These are phyloP conservation scores for Yarrowia sp. DNA, from an alignment of 805 yeast species.

Conservation along the genomic window DNA sequence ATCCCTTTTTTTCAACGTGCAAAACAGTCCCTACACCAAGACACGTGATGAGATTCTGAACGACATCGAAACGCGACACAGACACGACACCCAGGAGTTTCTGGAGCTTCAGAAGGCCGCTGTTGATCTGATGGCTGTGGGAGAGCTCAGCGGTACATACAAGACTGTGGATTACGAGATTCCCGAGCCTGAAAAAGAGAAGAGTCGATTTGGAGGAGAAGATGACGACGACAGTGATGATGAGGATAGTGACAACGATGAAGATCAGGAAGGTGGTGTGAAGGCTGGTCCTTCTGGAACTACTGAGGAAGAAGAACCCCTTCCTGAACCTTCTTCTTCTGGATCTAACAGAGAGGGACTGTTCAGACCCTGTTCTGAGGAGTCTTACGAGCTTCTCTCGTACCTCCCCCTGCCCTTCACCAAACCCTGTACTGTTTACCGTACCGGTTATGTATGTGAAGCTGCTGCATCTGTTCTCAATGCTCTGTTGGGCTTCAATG, in stretches of 20 bases:
- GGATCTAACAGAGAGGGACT: neutral
- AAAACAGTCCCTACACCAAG: neutral
- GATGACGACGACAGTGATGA: constrained; percentile 3
- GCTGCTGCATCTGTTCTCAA: constrained; percentile 31
- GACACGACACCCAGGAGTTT: constrained; percentile 14
- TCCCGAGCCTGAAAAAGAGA: constrained; percentile 3
- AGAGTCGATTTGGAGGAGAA: neutral
- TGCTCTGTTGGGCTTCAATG: constrained; percentile 24
- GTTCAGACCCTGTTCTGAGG: constrained; percentile 13
- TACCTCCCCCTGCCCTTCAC: constrained; percentile 24
- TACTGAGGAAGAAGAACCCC: neutral
- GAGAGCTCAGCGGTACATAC: constrained; percentile 22
- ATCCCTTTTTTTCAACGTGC: constrained; percentile 23
- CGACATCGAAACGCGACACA: constrained; percentile 14
- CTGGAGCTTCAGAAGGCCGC: constrained; percentile 6
- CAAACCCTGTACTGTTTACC: constrained; percentile 24
- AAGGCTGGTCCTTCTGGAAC: constrained; percentile 7
- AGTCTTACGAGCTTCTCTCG: constrained; percentile 17
- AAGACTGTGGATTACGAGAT: constrained; percentile 21
- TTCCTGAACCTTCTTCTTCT: neutral
- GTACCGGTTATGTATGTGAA: constrained; percentile 26
- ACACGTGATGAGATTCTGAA: constrained; percentile 15
- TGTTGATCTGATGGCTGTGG: constrained; percentile 24
- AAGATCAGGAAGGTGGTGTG: neutral
- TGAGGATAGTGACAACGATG: constrained; percentile 4